Conservation (phyloP, 495 filamentous ascomycete species). For the Annulohypoxylon nitens region DNA sequence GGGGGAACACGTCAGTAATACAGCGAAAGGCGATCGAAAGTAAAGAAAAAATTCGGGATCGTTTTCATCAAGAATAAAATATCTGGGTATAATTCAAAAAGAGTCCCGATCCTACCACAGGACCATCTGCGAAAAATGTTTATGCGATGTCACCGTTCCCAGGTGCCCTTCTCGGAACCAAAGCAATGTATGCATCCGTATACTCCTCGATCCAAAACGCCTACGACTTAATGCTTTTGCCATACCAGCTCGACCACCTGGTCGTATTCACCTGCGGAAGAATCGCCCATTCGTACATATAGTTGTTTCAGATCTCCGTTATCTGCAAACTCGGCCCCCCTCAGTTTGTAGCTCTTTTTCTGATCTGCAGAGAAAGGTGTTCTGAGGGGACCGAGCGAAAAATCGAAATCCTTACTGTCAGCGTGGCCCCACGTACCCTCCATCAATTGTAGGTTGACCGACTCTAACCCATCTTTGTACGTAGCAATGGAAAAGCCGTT, state of each 20-base stretch:
- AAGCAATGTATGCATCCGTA: not conserved
- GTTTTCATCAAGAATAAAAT: not conserved
- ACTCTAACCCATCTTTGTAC: constrained; percentile 64
- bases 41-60: not conserved
- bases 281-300: constrained; percentile 42
- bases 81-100: constrained; percentile 15
- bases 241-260: constrained; percentile 48
- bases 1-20: not conserved
- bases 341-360: constrained; percentile 57
- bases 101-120: not conserved
- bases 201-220: constrained; percentile 18
- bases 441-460: constrained; percentile 66
- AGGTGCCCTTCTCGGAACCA: not conserved
- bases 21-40: not conserved
- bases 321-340: constrained; percentile 39
- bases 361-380: constrained; percentile 30
- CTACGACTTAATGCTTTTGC: constrained; percentile 40
- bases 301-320: constrained; percentile 43
- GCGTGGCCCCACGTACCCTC: constrained; percentile 74
- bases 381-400: constrained; percentile 67
- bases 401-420: constrained; percentile 60
- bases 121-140: not conserved
- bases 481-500: constrained; percentile 73
- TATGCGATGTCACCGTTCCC: constrained; percentile 20
- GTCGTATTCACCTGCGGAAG: constrained; percentile 42